phyloP scores from a whole-genome alignment of 192 early-diverging fungal genomes.

The Umbelopsis vinacea region DNA sequence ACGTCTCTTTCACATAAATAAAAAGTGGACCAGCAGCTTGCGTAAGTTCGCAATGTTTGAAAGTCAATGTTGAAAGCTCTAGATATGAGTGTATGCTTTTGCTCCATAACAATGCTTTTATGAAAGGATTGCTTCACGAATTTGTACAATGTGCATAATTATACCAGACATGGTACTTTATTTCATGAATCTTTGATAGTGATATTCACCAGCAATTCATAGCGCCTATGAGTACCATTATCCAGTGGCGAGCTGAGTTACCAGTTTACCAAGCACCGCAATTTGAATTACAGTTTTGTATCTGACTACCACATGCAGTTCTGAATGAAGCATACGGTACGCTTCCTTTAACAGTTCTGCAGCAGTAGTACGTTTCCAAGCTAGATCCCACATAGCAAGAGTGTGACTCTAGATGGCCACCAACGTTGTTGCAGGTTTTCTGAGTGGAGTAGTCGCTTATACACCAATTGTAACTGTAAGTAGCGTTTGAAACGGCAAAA shows the following conservation, averaged over 20 bases:
- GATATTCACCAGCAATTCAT: too few relatives aligned
- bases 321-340: neutral
- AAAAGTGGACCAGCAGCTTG: too few relatives aligned
- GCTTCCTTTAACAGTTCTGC: neutral
- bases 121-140: too few relatives aligned
- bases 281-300: neutral
- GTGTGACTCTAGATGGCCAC: neutral
- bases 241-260: neutral
- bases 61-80: too few relatives aligned
- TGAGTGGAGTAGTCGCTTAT: neutral
- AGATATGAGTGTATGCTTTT: too few relatives aligned
- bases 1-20: too few relatives aligned
- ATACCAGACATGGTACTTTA: too few relatives aligned
- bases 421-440: neutral
- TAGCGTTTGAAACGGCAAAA: neutral
- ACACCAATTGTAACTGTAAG: neutral
- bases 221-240: too few relatives aligned
- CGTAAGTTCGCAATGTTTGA: too few relatives aligned
- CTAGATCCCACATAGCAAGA: neutral
- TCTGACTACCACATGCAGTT: neutral
- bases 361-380: neutral
- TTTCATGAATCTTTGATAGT: too few relatives aligned
- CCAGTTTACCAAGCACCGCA: slow-evolving; percentile 5
- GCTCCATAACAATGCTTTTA: too few relatives aligned
- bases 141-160: too few relatives aligned